phyloP scores from a whole-genome alignment of 768 basidiomycete species.

The Boletus sensibilis region DNA sequence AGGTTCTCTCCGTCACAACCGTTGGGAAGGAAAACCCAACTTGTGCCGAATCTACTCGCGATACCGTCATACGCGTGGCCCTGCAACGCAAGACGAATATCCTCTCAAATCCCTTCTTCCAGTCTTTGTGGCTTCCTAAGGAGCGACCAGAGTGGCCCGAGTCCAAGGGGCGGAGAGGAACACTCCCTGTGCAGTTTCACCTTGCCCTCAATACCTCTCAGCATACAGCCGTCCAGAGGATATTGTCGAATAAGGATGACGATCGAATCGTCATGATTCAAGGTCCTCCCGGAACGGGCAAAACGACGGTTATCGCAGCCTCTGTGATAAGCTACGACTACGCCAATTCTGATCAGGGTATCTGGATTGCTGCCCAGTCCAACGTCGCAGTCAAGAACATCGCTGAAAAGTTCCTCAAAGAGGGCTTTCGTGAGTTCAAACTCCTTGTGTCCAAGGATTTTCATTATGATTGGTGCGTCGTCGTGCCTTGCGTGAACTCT shows the following conservation, averaged over 20 bases:
- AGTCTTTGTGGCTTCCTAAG: constrained; percentile 28
- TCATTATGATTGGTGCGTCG: constrained; percentile 43
- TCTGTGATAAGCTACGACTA: constrained; percentile 26
- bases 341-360: constrained; percentile 8
- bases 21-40: constrained; percentile 57
- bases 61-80: constrained; percentile 19
- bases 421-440: constrained; percentile 36
- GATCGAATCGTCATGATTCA: constrained; percentile 30
- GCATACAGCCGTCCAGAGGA: constrained; percentile 25
- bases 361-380: constrained; percentile 48
- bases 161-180: background rate
- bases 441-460: constrained; percentile 48
- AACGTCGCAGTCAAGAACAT: constrained; percentile 55
- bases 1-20: constrained; percentile 41
- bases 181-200: background rate
- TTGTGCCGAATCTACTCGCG: constrained; percentile 44
- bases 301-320: constrained; percentile 44
- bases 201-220: constrained; percentile 30
- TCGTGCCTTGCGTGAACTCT: background rate
- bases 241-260: constrained; percentile 24
- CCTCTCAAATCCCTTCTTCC: constrained; percentile 26
- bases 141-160: constrained; percentile 19
- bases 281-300: constrained; percentile 45
- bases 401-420: constrained; percentile 42
- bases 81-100: constrained; percentile 21